These are phyloP conservation scores for Mortierella alpina DNA, from an alignment of 192 early-diverging fungal species.

Conservation along the genomic window DNA sequence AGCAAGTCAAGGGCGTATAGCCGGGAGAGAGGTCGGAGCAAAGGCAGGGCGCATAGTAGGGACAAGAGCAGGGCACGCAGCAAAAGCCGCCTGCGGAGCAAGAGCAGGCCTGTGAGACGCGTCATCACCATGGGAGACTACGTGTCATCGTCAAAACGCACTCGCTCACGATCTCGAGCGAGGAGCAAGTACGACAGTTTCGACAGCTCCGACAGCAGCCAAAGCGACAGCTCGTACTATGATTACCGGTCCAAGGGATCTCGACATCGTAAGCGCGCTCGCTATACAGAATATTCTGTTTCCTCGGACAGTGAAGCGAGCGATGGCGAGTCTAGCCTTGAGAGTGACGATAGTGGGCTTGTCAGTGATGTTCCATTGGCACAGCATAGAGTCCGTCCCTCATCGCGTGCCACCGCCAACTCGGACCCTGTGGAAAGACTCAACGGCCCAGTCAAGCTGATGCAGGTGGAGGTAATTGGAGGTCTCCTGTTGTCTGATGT, in stretches of 20 bases:
- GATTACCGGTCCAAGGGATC: neutral
- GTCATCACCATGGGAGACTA: constrained; percentile 19
- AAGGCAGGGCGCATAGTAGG: constrained; percentile 2
- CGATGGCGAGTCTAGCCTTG: neutral
- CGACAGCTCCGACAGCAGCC: neutral
- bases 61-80: constrained; percentile 2
- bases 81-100: constrained; percentile 6
- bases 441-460: constrained; percentile 7
- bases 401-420: neutral
- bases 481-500: neutral
- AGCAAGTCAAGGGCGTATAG: neutral
- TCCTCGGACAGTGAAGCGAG: constrained; percentile 5
- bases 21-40: constrained; percentile 2
- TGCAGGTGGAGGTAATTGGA: constrained; percentile 9
- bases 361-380: constrained; percentile 22
- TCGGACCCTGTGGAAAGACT: neutral
- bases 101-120: constrained; percentile 23
- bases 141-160: neutral
- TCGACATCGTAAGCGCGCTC: neutral
- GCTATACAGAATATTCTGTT: neutral
- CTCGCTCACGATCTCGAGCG: neutral
- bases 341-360: constrained; percentile 3
- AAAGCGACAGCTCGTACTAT: too few relatives aligned
- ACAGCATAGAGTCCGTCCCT: neutral
- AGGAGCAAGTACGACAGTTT: neutral